These are phyloP conservation scores for Termitomyces heimii DNA, from an alignment of 768 basidiomycete species.

Conservation along the genomic window DNA sequence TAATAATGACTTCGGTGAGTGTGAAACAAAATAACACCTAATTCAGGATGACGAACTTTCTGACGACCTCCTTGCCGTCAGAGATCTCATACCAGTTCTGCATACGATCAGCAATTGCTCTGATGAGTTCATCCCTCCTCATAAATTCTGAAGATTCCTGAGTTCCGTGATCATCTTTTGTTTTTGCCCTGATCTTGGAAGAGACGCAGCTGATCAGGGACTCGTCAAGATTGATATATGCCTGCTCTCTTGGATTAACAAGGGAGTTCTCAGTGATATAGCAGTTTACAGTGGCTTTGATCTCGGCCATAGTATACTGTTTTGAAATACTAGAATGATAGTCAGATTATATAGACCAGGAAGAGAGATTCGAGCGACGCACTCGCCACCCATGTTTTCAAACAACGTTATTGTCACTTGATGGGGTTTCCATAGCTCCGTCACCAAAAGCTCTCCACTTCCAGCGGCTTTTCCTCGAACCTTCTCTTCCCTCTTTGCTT, in stretches of 20 bases:
- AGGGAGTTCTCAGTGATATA: constrained; percentile 61
- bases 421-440: constrained; percentile 75
- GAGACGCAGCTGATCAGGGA: constrained; percentile 30
- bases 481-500: constrained; percentile 47
- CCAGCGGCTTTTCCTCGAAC: constrained; percentile 37
- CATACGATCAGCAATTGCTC: constrained; percentile 57
- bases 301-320: constrained; percentile 50
- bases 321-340: constrained; percentile 35
- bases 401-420: constrained; percentile 53
- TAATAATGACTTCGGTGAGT: constrained; percentile 21
- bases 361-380: constrained; percentile 18
- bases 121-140: constrained; percentile 59
- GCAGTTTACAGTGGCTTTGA: constrained; percentile 50
- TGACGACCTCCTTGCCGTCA: constrained; percentile 48
- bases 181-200: constrained; percentile 26
- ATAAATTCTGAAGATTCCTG: constrained; percentile 39
- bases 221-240: constrained; percentile 67
- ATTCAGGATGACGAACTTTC: constrained; percentile 42
- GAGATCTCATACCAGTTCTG: constrained; percentile 69
- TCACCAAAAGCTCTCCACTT: constrained; percentile 47
- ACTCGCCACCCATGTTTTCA: constrained; percentile 59
- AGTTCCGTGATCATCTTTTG: constrained; percentile 18
- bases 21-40: not conserved
- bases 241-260: constrained; percentile 59
- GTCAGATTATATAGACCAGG: not conserved